phyloP scores from a whole-genome alignment of 2,329 filamentous ascomycete species.

The Ceratocystiopsis minuta region DNA sequence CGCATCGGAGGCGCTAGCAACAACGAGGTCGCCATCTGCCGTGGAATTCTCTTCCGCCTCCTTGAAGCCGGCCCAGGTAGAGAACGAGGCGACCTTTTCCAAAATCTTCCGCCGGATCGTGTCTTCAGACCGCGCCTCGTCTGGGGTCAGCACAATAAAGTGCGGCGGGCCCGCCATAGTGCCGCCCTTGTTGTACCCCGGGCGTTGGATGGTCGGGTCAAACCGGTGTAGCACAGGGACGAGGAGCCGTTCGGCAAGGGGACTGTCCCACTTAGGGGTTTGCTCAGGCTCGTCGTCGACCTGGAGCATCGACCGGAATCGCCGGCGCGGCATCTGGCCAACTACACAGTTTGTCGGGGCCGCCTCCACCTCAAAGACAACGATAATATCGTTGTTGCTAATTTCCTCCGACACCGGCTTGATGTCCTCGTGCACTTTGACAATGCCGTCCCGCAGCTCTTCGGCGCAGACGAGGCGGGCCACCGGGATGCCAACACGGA shows the following conservation, averaged over 20 bases:
- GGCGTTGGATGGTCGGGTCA: slow-evolving; percentile 11
- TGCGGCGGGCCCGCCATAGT: slow-evolving; percentile 30
- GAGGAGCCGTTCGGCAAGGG: slow-evolving; percentile 46
- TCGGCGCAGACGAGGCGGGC: slow-evolving; percentile 63
- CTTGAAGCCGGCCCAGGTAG: slow-evolving; percentile 47
- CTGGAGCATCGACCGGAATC: slow-evolving; percentile 31
- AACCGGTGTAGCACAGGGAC: slow-evolving; percentile 52
- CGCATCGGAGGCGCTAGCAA: slow-evolving; percentile 43
- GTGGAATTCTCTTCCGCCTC: slow-evolving; percentile 29
- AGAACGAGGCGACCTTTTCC: slow-evolving; percentile 56
- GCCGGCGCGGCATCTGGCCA: slow-evolving; percentile 27
- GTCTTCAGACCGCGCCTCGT: slow-evolving; percentile 52
- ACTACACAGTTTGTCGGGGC: slow-evolving; percentile 61
- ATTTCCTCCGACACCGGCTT: slow-evolving; percentile 56
- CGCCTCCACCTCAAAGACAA: slow-evolving; percentile 61
- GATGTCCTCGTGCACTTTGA: slow-evolving; percentile 63
- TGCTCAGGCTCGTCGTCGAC: slow-evolving; percentile 29
- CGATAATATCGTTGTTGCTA: slow-evolving; percentile 41
- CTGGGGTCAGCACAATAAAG: slow-evolving; percentile 57
- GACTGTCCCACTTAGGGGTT: slow-evolving; percentile 33
- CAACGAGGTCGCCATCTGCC: slow-evolving; percentile 47
- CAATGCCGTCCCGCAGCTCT: slow-evolving; percentile 69
- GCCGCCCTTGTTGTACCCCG: slow-evolving; percentile 5
- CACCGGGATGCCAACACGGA: slow-evolving; percentile 43
- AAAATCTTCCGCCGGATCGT: slow-evolving; percentile 65